A percentile compares a stretch with the other conserved stretches of the same genome.
phyloP scores from a whole-genome alignment of 352 stramenopile genomes.

The Globisporangium viniferum region DNA sequence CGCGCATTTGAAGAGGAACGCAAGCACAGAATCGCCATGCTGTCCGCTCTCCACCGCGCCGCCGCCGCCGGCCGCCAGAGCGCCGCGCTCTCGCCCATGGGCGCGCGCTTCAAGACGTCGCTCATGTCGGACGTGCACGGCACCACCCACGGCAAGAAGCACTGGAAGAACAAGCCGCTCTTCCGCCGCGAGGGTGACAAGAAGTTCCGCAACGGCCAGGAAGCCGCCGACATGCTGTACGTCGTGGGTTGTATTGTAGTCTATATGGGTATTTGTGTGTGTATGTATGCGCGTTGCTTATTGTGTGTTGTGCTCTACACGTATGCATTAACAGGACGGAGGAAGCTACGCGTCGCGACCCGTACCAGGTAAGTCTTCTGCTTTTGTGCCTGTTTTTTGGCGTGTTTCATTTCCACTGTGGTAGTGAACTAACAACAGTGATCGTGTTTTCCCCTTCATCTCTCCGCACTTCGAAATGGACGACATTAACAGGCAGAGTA shows the following conservation, averaged over 20 bases:
- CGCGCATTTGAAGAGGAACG: not conserved
- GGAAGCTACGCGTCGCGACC: slow-evolving; percentile 72
- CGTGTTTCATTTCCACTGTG: slow-evolving; percentile 1
- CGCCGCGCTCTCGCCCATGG: slow-evolving; percentile 14
- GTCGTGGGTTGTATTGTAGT: slow-evolving; percentile 17
- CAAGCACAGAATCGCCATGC: slow-evolving; percentile 16
- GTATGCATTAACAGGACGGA: slow-evolving; percentile 34
- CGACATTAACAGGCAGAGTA: slow-evolving; percentile 9
- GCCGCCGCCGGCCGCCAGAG: slow-evolving; percentile 20
- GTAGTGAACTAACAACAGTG: slow-evolving; percentile 2
- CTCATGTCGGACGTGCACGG: slow-evolving; percentile 89
- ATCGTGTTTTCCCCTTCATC: not conserved
- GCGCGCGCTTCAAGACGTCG: slow-evolving; percentile 38
- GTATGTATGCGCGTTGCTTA: not conserved
- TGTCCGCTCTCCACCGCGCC: slow-evolving; percentile 22
- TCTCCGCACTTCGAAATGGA: not conserved
- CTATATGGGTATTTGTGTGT: not conserved
- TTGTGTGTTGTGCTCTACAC: not conserved
- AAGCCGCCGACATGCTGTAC: slow-evolving; percentile 93
- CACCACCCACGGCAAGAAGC: slow-evolving; percentile 86
- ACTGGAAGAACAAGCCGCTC: slow-evolving; percentile 96
- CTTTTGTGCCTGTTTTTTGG: not conserved
- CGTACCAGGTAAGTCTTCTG: slow-evolving; percentile 41
- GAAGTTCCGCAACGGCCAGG: slow-evolving; percentile 93
- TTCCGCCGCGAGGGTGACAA: slow-evolving; percentile 96